Evolutionary conservation across 306 rosid genomes (phyloP).

Genomic region (Malus asiatica): DNA sequence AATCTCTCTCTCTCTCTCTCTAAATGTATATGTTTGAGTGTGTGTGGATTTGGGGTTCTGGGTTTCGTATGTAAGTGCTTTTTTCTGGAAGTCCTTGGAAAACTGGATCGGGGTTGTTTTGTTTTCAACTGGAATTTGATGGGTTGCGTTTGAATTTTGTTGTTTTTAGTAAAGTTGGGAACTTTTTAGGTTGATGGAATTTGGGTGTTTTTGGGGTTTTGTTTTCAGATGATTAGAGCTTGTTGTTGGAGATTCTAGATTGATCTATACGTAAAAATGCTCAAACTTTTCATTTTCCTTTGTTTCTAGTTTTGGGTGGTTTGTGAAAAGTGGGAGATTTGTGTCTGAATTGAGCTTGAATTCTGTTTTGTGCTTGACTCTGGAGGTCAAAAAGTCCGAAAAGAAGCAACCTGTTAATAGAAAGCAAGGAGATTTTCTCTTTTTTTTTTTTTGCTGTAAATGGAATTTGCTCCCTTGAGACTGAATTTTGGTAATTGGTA

Average conservation of each 20-base stretch:
- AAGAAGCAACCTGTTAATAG: neutral
- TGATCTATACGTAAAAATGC: neutral
- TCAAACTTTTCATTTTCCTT: neutral
- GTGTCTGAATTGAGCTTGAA: neutral
- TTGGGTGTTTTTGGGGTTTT: conserved; percentile 2
- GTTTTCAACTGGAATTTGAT: conserved; percentile 10
- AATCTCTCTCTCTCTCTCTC: conserved; percentile 1
- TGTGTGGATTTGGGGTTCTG: conserved; percentile 6
- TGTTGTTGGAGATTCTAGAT: neutral
- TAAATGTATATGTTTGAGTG: neutral
- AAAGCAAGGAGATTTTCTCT: no score
- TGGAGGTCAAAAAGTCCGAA: conserved; percentile 7
- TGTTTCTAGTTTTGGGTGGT: neutral
- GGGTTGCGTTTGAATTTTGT: conserved; percentile 20
- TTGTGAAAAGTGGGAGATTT: neutral
- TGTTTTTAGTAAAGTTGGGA: conserved; percentile 3
- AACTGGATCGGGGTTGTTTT: conserved; percentile 43
- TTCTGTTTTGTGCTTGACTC: neutral
- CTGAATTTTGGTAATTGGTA: neutral
- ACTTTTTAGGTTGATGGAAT: conserved; percentile 27
- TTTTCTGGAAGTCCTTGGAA: neutral
- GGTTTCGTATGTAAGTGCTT: conserved; percentile 3
- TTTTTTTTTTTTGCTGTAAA: neutral
- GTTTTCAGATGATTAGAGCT: conserved; percentile 6
- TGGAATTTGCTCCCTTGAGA: conserved; percentile 8